Evolutionary conservation across 2,329 filamentous ascomycete species (phyloP).

Genomic region (Colletotrichum chrysophilum): DNA sequence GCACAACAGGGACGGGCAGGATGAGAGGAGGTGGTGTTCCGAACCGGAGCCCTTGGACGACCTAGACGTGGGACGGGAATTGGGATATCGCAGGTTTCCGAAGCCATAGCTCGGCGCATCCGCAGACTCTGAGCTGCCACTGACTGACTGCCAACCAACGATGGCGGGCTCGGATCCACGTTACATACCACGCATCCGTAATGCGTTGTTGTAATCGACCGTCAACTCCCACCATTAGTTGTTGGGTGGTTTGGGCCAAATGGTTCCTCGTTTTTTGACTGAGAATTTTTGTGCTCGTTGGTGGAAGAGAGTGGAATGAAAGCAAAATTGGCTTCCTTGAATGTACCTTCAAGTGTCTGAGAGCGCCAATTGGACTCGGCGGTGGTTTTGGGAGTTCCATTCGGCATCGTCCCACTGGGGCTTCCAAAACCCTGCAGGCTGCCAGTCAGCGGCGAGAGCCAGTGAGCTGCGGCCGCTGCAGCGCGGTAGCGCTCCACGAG

Average conservation of each 20-base stretch:
- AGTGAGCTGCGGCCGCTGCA: conserved; percentile 13
- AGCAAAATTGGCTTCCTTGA: not conserved
- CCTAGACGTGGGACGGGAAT: not conserved
- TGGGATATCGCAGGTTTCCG: not conserved
- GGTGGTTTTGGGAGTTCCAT: not conserved
- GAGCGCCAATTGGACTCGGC: not conserved
- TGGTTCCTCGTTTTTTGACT: not conserved
- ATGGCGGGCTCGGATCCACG: not conserved
- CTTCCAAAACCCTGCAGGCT: not conserved
- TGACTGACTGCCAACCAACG: not conserved
- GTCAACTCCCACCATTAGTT: not conserved
- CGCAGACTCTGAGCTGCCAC: not conserved
- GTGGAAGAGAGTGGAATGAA: conserved; percentile 10
- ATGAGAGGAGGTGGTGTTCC: not conserved
- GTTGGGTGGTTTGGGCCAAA: not conserved
- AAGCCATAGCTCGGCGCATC: not conserved
- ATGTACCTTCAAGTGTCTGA: not conserved
- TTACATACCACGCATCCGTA: not conserved
- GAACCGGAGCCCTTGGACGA: not conserved
- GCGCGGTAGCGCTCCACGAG: not conserved
- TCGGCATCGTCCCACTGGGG: not conserved
- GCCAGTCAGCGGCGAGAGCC: not conserved
- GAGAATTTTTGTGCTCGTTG: not conserved
- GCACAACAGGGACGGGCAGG: not conserved
- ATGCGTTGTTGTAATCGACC: not conserved